phyloP scores from a whole-genome alignment of 2,329 filamentous ascomycete species.

The Aspergillus costaricaensis region DNA sequence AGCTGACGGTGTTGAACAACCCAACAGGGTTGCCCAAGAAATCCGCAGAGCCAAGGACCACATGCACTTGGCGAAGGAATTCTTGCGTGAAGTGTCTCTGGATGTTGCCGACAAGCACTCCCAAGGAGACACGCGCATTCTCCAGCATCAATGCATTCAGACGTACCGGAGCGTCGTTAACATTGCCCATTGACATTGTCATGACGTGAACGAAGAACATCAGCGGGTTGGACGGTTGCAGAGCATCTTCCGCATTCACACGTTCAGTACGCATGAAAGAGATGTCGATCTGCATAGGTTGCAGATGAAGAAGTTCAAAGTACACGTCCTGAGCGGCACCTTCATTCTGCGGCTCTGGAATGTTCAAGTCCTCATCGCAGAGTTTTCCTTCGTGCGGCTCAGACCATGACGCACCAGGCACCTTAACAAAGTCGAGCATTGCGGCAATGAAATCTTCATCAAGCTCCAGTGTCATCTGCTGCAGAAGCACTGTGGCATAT shows the following conservation, averaged over 20 bases:
- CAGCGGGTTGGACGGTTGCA: conserved; percentile 84
- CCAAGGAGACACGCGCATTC: conserved; percentile 87
- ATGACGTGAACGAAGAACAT: conserved; percentile 99
- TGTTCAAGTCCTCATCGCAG: conserved; percentile 85
- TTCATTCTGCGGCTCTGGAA: conserved; percentile 85
- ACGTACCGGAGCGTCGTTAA: conserved; percentile 94
- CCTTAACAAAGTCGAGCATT: conserved; percentile 89
- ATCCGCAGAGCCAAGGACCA: conserved; percentile 94
- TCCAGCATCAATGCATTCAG: conserved; percentile 93
- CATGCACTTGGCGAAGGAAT: conserved; percentile 91
- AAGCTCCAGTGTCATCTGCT: conserved; percentile 97
- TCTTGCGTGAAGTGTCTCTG: conserved; percentile 97
- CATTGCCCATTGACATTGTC: conserved; percentile 98
- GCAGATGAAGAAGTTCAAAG: conserved; percentile 94
- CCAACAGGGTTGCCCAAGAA: conserved; percentile 97
- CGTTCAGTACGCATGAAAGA: conserved; percentile 96
- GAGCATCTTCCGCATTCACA: conserved; percentile 93
- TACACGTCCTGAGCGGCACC: conserved; percentile 92
- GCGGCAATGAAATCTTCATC: conserved; percentile 99
- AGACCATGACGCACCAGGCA: conserved; percentile 85
- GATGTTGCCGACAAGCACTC: conserved; percentile 80
- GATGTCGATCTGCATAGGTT: conserved; percentile 96
- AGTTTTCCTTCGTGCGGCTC: conserved; percentile 80
- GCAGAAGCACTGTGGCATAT: conserved; percentile 88
- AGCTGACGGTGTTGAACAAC: conserved; percentile 97